phyloP scores from a whole-genome alignment of 768 basidiomycete species.

The Tricholoma hemisulphureum region DNA sequence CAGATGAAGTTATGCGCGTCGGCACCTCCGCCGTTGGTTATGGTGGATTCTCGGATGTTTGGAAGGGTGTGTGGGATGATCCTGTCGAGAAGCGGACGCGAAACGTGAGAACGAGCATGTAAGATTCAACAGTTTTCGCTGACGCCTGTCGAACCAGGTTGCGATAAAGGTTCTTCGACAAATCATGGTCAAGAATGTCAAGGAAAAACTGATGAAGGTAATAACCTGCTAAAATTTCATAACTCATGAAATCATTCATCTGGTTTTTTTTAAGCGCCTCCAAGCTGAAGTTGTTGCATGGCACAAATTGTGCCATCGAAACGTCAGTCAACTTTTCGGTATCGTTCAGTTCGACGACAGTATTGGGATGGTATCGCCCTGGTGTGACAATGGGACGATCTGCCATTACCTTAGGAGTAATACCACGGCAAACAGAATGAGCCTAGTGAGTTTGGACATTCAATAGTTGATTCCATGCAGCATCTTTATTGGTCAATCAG shows the following conservation, averaged over 20 bases:
- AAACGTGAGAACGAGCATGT: constrained; percentile 19
- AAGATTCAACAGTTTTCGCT: constrained; percentile 2
- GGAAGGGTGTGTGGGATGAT: constrained; percentile 57
- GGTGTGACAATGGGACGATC: constrained; percentile 61
- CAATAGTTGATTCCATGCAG: background rate
- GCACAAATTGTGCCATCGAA: constrained; percentile 55
- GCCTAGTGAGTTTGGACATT: constrained; percentile 39
- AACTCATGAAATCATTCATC: background rate
- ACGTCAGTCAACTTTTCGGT: constrained; percentile 55
- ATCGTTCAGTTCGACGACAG: constrained; percentile 49
- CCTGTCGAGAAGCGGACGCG: constrained; percentile 38
- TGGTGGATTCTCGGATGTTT: constrained; percentile 61
- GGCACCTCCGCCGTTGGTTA: constrained; percentile 49
- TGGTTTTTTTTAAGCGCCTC: constrained; percentile 44
- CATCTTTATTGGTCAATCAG: constrained; percentile 26
- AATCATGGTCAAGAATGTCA: constrained; percentile 48
- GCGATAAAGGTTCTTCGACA: constrained; percentile 58
- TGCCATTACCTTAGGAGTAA: constrained; percentile 47
- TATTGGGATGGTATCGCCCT: constrained; percentile 64
- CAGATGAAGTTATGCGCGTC: constrained; percentile 49
- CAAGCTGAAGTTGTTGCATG: constrained; percentile 57
- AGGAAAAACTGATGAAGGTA: constrained; percentile 54
- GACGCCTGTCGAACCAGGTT: constrained; percentile 38
- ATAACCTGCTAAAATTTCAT: background rate
- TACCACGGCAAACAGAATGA: constrained; percentile 41